Base-by-base conservation (phyloP, 345 rosid genomes). In the Gossypium sturtianum region DNA sequence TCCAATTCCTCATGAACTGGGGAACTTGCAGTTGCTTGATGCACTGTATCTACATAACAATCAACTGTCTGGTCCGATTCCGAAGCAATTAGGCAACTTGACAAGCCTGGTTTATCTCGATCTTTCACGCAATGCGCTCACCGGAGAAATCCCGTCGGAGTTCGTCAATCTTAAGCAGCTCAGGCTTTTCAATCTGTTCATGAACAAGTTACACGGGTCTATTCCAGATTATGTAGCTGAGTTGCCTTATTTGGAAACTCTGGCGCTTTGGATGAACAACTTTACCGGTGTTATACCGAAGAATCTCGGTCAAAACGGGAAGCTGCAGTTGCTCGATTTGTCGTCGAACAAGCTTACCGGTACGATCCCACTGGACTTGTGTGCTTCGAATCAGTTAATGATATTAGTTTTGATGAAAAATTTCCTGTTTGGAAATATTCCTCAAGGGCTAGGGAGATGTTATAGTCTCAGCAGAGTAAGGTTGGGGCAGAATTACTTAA, bases 271-370 rank as follows among this genome's bases (percentile, higher is more conserved):
- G 94, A 75, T 63, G 70, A 90, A 90, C 82, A 90, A 90, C 78
- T 84, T 90, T 83, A 90, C 94, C 0, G 94, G 94, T 7, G 69
- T 75, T 53, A 88, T 90, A 53, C 92, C 94, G 2, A 68, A 76
- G 38, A 83, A 77, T 56, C 87, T 90, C 29, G 94, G 94, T 62
- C 74, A 66, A 41, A 87, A 87, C 15, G 86, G 90, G 71, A 85
- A 76, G 80, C 83, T 90, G 43, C 82, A 73, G 41, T 72, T 53
- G 29, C 85, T 90, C n/a, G 94, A 90, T 73, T 79, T 90, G 65
- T 90, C 94, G 17, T 81, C 86, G 76, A 88, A 88, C 77, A 90
- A 88, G 86, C 90, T 90, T 52, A 90, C 94, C 0, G 94, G 94
- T 53, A 77, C 72, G 38, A 82, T 90, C 80, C 94, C 94, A 2